Conservation (phyloP, 2,329 filamentous ascomycete species). For the Zymoseptoria ardabiliae region DNA sequence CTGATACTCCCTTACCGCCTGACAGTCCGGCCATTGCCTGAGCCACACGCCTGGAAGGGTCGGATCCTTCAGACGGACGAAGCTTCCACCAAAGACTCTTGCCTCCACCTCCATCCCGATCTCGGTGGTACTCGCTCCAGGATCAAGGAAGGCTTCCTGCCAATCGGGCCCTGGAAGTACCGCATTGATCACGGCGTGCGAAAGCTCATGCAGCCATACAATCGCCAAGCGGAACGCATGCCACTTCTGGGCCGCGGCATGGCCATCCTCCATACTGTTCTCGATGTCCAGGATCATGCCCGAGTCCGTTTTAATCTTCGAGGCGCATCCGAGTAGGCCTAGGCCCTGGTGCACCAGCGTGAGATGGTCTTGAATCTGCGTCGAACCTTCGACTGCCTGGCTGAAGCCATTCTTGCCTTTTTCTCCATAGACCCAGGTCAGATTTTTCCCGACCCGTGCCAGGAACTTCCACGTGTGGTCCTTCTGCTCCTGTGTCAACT, state of each 20-base stretch:
- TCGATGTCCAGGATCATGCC: neutral
- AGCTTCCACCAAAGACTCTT: neutral
- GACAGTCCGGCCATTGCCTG: no score
- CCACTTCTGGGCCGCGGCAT: neutral
- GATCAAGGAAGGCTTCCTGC: neutral
- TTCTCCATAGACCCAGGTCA: neutral
- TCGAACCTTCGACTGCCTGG: neutral
- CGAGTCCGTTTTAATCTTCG: neutral
- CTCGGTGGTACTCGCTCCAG: neutral
- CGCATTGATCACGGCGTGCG: neutral
- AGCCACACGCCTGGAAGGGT: no score
- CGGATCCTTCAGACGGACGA: no score
- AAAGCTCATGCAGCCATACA: neutral
- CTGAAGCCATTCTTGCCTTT: neutral
- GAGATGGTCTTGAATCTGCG: neutral
- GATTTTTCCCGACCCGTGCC: neutral
- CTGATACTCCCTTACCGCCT: no score
- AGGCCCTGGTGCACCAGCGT: neutral
- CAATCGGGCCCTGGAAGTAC: neutral
- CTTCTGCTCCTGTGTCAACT: neutral
- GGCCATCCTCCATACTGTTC: neutral
- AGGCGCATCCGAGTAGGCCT: neutral
- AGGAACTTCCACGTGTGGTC: neutral
- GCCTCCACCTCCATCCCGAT: neutral
- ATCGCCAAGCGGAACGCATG: neutral